Base-by-base conservation (phyloP, 306 rosid genomes). In the Rosa persica region DNA sequence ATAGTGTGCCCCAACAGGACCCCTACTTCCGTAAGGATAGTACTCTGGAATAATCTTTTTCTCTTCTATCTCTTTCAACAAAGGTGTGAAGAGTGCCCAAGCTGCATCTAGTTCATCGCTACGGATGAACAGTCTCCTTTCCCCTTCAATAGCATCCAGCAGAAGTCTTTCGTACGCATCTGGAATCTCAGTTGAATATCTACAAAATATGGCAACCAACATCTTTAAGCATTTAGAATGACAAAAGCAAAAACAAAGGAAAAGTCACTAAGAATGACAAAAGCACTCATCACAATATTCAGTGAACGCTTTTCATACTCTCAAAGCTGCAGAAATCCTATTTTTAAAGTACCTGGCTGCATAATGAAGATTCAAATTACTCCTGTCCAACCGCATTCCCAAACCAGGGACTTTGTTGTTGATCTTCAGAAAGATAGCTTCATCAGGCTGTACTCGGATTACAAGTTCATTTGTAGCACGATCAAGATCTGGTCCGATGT, bases 111-210 rank as follows among this genome's bases (percentile, higher is more conserved):
- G 75, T 77, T 93, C 98, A 67, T 93, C 98, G 1, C 98, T 93
- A 20, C 98, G 89, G n/a, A 93, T 93, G 38, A 93, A 93, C 57
- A 93, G 86, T 84, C 98, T 84, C 80, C 98, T 86, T 87, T 93
- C 98, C 44, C 98, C 98, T 87, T 88, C 98, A 22, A 93, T 87
- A 30, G 98, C 97, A 77, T 93, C 98, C 55, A 93, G 87, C 80
- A 91, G 90, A 62, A 93, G 89, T 85, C 98, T 91, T 89, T 93
- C 98, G 30, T 93, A 93, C 19, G 98, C 98, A 80, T 93, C 98
- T 12, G 98, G 98, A 83, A 93, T 93, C 90, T 93, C 98, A 76
- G 86, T 93, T 1, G 93, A 88, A 76, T 91, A 93, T 84, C 98
- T 93, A 72, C 67, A 86, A 79, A 52, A 79, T 61, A 44, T 55